Base-by-base conservation (phyloP, 306 rosid species). In the Potentilla sterilis region DNA sequence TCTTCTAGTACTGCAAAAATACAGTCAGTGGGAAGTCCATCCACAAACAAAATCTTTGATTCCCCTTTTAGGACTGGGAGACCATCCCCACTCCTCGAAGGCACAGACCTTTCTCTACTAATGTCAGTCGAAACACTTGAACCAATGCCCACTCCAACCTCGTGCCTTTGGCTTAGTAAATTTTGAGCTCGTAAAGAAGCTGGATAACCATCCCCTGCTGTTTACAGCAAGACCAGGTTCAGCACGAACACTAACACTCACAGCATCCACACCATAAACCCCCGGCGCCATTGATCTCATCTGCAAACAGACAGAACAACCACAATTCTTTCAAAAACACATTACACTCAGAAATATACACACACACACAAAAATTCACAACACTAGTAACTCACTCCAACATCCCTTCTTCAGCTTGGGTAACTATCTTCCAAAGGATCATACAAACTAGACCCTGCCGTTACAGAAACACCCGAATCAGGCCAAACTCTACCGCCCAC, bases 1-100 rank as follows among this genome's bases (percentile, higher is more conserved):
- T 83, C 97, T 87, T 86, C 97, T 87, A 52, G 92, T 92, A n/a
- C n/a, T n/a, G n/a, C n/a, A n/a, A n/a, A n/a, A n/a, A n/a, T n/a
- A 85, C 93, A 90, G 80, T 92, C 89, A 7, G 77, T 84, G 5
- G 97, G 97, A 73, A 92, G 93, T 70, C 89, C 90, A 59, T 80
- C 92, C 41, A 90, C 92, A 81, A 87, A 89, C 78, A 92, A 80
- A 81, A 92, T 28, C 43, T 89, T 92, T 1, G 97, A 89, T 49
- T 89, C 97, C 18, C 44, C 80, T 13, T 78, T 75, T 21, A 81
- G 21, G 68, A 18, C 46, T 5, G 88, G 79, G 28, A 75, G 59
- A 67, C 72, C 81, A 35, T 85, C 82, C 13, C 69, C 76, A 64
- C 67, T 84, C 51, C 80, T 84, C 9, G 52, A 81, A 66, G 88